Base-by-base conservation (phyloP, 306 rosid genomes). In the Prunus mira region DNA sequence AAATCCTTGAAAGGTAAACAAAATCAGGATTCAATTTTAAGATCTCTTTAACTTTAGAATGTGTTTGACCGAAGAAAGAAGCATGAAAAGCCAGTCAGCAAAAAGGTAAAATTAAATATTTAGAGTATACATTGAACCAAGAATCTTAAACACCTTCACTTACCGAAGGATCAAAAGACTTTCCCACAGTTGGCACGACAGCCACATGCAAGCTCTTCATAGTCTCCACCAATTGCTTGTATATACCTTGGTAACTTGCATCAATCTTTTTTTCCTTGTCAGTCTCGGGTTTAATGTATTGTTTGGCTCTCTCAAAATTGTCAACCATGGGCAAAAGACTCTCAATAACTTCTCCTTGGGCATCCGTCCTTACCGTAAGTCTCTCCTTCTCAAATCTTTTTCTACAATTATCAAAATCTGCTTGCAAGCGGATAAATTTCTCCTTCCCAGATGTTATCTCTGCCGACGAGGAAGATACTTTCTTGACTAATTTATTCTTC, bases 341-440 rank as follows among this genome's bases (percentile, higher is more conserved):
- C 84, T 82, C 93, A 72, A 90, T 75, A 32, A 92, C 84, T 73
- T 89, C 91, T 69, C 79, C 87, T 80, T 89, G 97, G 28, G 97
- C 91, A 3, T 90, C 78, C 11, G 81, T 80, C 84, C 87, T 87
- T 63, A 86, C 80, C 1, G 61, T 80, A 56, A 78, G 83, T 73
- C 80, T 84, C 38, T 90, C 97, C 82, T 92, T 95, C 69, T 92
- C 97, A 15, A 77, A 18, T 82, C 82, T 86, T 87, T 90, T 95
- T 78, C 97, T 89, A 57, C 87, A 95, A 80, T 95, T 95, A 67
- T 95, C 97, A 89, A 95, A 92, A 81, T 95, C 97, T 24, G 99
- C 97, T 78, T 95, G 99, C 47, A 92, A 69, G 10, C 97, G 92
- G 50, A 90, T 72, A 69, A 63, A 71, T 80, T 83, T 88, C 82